Conservation (phyloP, 2,329 filamentous ascomycete species). For the Epichloe gansuensis region DNA sequence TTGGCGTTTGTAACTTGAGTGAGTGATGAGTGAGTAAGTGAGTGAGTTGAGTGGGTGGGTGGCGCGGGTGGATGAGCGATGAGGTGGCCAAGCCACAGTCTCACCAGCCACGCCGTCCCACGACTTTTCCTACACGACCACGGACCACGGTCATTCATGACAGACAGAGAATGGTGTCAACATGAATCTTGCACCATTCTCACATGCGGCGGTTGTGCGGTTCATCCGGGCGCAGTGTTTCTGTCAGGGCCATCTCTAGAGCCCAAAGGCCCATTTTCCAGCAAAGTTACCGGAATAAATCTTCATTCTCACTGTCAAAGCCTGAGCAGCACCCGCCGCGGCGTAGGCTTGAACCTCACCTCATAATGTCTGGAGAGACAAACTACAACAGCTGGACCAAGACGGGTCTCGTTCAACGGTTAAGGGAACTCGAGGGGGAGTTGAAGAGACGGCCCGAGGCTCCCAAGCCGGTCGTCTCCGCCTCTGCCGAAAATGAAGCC, state of each 20-base stretch:
- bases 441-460: conserved; percentile 34
- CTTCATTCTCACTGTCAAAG: conserved; percentile 6
- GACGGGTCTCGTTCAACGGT: conserved; percentile 53
- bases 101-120: neutral
- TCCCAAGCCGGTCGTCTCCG: conserved; percentile 20
- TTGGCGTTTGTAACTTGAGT: neutral
- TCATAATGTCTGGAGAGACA: conserved; percentile 20
- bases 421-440: conserved; percentile 55
- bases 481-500: conserved; percentile 2
- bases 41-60: neutral
- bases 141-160: neutral
- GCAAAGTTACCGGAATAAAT: conserved; percentile 3
- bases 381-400: conserved; percentile 58
- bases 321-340: neutral
- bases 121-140: neutral
- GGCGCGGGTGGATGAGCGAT: neutral
- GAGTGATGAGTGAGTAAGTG: neutral
- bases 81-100: neutral
- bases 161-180: neutral
- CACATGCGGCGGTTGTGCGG: conserved; percentile 18
- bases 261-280: conserved; percentile 2
- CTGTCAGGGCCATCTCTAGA: conserved; percentile 11
- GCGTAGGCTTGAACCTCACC: neutral
- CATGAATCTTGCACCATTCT: conserved; percentile 4
- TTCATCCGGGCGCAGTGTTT: conserved; percentile 15